These are phyloP conservation scores for Hyaloscypha hepaticicola DNA, from an alignment of 495 filamentous ascomycete genomes.

Conservation along the genomic window DNA sequence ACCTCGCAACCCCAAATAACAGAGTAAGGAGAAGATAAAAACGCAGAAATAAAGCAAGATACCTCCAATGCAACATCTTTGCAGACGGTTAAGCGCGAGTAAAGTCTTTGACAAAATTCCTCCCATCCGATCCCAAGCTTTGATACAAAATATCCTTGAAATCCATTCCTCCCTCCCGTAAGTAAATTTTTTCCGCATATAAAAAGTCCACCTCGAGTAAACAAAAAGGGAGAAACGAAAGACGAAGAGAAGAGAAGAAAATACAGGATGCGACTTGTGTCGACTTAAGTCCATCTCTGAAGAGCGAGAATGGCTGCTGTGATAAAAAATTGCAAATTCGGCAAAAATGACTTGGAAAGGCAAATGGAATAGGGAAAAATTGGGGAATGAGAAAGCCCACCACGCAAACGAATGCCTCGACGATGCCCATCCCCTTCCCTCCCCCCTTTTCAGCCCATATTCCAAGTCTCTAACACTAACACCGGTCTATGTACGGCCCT, in stretches of 20 bases:
- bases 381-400: conserved; percentile 5
- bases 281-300: conserved; percentile 7
- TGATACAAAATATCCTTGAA: conserved; percentile 5
- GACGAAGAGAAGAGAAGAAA: conserved; percentile 10
- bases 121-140: conserved; percentile 5
- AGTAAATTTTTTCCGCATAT: not conserved
- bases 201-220: too few relatives aligned
- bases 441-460: not conserved
- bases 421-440: conserved; percentile 11
- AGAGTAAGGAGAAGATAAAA: not conserved
- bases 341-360: not conserved
- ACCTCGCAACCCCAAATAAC: too few relatives aligned
- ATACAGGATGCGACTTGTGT: conserved; percentile 22
- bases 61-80: conserved; percentile 17
- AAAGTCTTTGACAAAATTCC: conserved; percentile 10
- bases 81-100: conserved; percentile 4
- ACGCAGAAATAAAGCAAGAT: not conserved
- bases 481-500: conserved; percentile 19
- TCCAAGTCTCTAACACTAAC: not conserved
- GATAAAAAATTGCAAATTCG: not conserved
- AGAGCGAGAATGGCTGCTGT: not conserved
- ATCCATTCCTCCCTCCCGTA: not conserved
- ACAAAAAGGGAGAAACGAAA: not conserved
- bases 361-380: not conserved
- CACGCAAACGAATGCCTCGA: conserved; percentile 23